Conservation (phyloP, 2,329 filamentous ascomycete genomes). For the Cytospora mali region DNA sequence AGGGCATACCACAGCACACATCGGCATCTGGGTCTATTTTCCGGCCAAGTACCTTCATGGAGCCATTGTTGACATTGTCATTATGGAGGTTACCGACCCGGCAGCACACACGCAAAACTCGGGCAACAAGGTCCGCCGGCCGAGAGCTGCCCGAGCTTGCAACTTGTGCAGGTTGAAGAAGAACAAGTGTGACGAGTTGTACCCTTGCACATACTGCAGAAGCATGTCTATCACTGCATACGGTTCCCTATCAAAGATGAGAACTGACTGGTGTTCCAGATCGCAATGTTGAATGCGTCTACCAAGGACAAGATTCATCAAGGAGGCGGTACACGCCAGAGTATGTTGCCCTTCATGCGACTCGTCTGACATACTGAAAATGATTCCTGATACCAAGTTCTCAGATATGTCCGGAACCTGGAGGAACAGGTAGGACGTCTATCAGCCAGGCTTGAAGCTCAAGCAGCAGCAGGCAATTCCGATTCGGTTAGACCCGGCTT, state of each 20-base stretch:
- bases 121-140: constrained; percentile 31
- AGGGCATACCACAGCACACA: neutral
- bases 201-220: constrained; percentile 45
- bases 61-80: neutral
- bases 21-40: neutral
- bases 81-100: constrained; percentile 11
- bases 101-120: constrained; percentile 21
- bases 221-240: constrained; percentile 37
- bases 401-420: constrained; percentile 32
- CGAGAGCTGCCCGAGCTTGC: constrained; percentile 50
- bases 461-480: constrained; percentile 7
- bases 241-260: neutral
- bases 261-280: constrained; percentile 20
- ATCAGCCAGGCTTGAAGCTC: constrained; percentile 18
- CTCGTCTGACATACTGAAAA: neutral
- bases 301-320: constrained; percentile 33
- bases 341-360: constrained; percentile 24
- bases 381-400: constrained; percentile 11
- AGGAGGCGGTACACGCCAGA: constrained; percentile 32
- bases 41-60: neutral
- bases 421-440: constrained; percentile 26
- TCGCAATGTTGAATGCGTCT: constrained; percentile 35
- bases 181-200: constrained; percentile 50
- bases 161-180: constrained; percentile 50
- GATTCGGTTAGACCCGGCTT: constrained; percentile 18